Evolutionary conservation across 202 grass and related monocot genomes (phyloP).

Genomic region (Bolboschoenoplectus hybrid): DNA sequence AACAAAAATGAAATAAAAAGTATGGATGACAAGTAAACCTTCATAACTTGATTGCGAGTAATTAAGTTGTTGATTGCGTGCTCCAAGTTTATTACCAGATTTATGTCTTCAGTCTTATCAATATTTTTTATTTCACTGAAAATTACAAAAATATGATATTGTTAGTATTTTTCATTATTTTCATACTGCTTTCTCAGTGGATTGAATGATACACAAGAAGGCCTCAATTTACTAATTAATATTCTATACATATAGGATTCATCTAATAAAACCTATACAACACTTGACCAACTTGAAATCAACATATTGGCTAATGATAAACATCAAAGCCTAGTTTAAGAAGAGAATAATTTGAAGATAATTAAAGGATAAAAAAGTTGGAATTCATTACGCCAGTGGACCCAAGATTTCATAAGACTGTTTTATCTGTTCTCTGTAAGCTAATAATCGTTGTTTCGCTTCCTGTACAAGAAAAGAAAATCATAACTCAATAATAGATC

Average conservation of each 20-base stretch:
- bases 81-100: background rate
- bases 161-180: background rate
- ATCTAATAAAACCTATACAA: background rate
- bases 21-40: background rate
- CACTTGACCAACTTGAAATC: background rate
- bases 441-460: conserved; percentile 33
- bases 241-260: background rate
- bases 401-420: conserved; percentile 37
- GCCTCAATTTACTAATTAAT: background rate
- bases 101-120: conserved; percentile 4
- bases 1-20: background rate
- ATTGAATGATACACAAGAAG: background rate
- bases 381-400: conserved; percentile 14
- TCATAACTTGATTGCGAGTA: background rate
- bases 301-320: background rate
- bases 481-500: conserved; percentile 10
- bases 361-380: background rate
- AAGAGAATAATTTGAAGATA: no score
- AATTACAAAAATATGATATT: background rate
- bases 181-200: no score
- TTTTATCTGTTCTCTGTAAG: conserved; percentile 32
- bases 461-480: conserved; percentile 23
- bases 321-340: no score
- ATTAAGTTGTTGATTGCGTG: background rate
- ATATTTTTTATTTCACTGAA: background rate